Percentiles rank a stretch among this genome's conserved stretches.
phyloP scores from a whole-genome alignment of 2,329 filamentous ascomycete species.

The Colletotrichum sp. region DNA sequence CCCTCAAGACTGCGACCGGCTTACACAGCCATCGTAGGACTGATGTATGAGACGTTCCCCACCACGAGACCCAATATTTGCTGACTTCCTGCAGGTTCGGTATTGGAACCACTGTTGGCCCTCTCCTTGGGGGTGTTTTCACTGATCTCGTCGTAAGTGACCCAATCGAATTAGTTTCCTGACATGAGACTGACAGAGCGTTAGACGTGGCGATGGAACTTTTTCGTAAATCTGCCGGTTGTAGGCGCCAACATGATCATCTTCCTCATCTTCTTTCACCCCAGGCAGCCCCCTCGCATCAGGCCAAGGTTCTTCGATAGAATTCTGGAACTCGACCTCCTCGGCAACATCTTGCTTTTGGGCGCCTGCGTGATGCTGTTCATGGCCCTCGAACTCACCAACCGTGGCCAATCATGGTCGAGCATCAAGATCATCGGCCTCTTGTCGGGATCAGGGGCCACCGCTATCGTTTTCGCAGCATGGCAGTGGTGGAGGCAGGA shows the following conservation, averaged over 20 bases:
- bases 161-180: too few relatives aligned
- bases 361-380: constrained; percentile 49
- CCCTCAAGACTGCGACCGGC: constrained; percentile 33
- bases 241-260: constrained; percentile 32
- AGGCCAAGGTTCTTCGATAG: constrained; percentile 26
- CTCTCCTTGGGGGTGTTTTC: constrained; percentile 40
- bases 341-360: constrained; percentile 49
- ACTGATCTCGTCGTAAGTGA: constrained; percentile 36
- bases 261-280: constrained; percentile 28
- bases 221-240: constrained; percentile 26
- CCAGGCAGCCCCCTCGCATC: constrained; percentile 28
- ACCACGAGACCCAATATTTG: not conserved
- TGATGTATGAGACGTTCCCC: constrained; percentile 29
- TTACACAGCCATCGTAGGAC: constrained; percentile 35
- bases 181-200: constrained; percentile 13
- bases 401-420: constrained; percentile 47
- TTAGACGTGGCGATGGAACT: constrained; percentile 25
- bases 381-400: constrained; percentile 52
- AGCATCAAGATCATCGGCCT: constrained; percentile 47
- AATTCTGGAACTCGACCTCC: constrained; percentile 35
- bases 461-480: constrained; percentile 35
- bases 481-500: constrained; percentile 51
- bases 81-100: constrained; percentile 30
- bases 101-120: constrained; percentile 36
- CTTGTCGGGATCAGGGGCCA: constrained; percentile 28